Evolutionary conservation across 768 basidiomycete genomes (phyloP).

Genomic region (Macrocybe gigantea): DNA sequence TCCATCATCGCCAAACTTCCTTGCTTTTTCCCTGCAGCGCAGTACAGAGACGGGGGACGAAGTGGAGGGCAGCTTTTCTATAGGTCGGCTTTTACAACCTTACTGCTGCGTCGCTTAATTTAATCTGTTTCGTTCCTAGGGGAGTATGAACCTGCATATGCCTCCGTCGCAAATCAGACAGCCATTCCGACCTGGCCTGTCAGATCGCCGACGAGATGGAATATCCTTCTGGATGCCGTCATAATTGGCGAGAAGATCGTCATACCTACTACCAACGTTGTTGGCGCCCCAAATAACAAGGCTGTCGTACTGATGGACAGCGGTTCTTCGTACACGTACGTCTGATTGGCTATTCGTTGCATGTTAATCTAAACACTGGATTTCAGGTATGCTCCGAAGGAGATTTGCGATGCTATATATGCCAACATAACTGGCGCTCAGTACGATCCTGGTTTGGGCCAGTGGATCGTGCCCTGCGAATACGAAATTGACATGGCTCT

Average conservation of each 20-base stretch:
- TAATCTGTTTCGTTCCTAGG: conserved; percentile 29
- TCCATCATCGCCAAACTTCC: conserved; percentile 69
- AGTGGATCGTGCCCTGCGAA: conserved; percentile 73
- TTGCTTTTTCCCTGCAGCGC: conserved; percentile 70
- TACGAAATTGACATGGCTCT: conserved; percentile 74
- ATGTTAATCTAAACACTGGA: too few relatives aligned
- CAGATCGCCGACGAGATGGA: conserved; percentile 64
- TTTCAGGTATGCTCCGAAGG: conserved; percentile 61
- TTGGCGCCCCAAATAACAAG: conserved; percentile 56
- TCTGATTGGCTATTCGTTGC: neutral
- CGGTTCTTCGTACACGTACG: conserved; percentile 78
- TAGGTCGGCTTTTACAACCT: conserved; percentile 41
- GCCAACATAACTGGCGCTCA: conserved; percentile 55
- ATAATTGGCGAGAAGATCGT: conserved; percentile 50
- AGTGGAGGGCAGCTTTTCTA: conserved; percentile 63
- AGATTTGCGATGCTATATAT: conserved; percentile 67
- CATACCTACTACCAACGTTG: conserved; percentile 48
- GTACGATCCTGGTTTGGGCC: conserved; percentile 43
- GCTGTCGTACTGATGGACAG: conserved; percentile 77
- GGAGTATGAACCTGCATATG: conserved; percentile 61
- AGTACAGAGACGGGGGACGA: conserved; percentile 44
- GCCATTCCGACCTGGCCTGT: conserved; percentile 73
- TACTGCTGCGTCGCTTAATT: neutral
- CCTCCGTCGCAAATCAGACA: conserved; percentile 47
- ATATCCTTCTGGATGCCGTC: conserved; percentile 67